Base-by-base conservation (phyloP, 2,329 filamentous ascomycete species). In the Fusarium tjaetaba region DNA sequence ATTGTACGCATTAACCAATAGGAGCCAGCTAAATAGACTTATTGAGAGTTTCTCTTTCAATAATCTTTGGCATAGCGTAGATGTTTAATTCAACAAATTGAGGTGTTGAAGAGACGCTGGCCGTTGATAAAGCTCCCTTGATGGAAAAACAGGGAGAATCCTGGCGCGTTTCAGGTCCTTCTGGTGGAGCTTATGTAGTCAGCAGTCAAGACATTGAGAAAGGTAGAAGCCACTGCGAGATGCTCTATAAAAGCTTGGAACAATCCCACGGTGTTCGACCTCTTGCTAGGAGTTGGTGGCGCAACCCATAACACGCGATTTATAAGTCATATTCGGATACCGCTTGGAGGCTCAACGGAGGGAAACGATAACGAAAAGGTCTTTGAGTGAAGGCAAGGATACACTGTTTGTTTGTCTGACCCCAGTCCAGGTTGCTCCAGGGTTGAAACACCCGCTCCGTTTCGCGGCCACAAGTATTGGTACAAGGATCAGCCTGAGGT, bases 371-470 rank as follows among this genome's bases (percentile, higher is more conserved):
- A 24, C 11, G 14, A 41, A 43, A 26, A 28, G 11, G 28, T 34
- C 38, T 26, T 46, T 24, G n/a, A 46, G 14, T 38, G 28, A 16
- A 45, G 39, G 20, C 49, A 55, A 30, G 51, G 45, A 42, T 58
- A 41, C 13, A 32, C 38, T 72, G 56, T 70, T 65, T 74, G 71
- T 75, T 73, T 61, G 45, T 53, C 60, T 55, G 41, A 30, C 30
- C 56, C 43, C 30, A 52, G 57, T 46, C 49, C 28, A 60, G 42
- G 72, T 68, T 61, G 38, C 51, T 61, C 26, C 61, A 61, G 61
- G 45, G 42, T 75, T 75, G 73, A 76, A 77, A 77, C 75, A 68
- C 61, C 74, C 55, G 62, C 66, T 46, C 58, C 52, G 62, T 77
- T 73, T 73, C 61, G 57, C 45, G 45, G 48, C 46, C 39, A 58